A percentile compares a stretch with the other conserved stretches of the same genome.
Evolutionary conservation across 2,329 filamentous ascomycete species (phyloP).

Genomic region (Aspergillus udagawae): DNA sequence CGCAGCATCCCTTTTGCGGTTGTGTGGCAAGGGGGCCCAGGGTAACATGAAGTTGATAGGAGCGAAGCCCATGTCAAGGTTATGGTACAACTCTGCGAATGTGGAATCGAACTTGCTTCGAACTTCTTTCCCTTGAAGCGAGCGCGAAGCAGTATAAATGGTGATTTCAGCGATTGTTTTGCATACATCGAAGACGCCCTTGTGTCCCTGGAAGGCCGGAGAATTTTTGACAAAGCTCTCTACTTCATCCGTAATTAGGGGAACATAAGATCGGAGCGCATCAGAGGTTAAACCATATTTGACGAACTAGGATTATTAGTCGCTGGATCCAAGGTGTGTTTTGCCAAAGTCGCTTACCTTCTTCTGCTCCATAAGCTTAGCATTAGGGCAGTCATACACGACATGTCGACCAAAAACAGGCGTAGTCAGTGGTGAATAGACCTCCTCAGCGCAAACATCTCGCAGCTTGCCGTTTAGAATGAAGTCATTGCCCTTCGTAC

Average conservation of each 20-base stretch:
- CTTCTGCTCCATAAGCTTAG: slow-evolving; percentile 95
- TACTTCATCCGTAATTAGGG: slow-evolving; percentile 72
- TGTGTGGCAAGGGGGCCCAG: slow-evolving; percentile 85
- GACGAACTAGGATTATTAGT: slow-evolving; percentile 48
- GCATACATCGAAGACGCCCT: slow-evolving; percentile 67
- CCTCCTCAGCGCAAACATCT: slow-evolving; percentile 86
- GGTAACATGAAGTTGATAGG: slow-evolving; percentile 87
- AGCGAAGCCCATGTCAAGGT: slow-evolving; percentile 85
- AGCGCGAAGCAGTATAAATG: slow-evolving; percentile 83
- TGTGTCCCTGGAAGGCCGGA: slow-evolving; percentile 62
- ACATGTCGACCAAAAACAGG: slow-evolving; percentile 78
- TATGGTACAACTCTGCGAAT: slow-evolving; percentile 79
- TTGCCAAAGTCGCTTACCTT: slow-evolving; percentile 58
- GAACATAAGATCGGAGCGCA: slow-evolving; percentile 67
- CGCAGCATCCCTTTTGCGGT: slow-evolving; percentile 73
- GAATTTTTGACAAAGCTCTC: slow-evolving; percentile 67
- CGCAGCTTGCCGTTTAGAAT: slow-evolving; percentile 87
- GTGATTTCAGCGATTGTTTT: slow-evolving; percentile 80
- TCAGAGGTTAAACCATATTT: slow-evolving; percentile 61
- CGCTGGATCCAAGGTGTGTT: slow-evolving; percentile 4
- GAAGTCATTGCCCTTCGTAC: slow-evolving; percentile 81
- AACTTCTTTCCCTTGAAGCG: slow-evolving; percentile 79
- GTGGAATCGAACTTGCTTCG: slow-evolving; percentile 74
- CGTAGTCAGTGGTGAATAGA: slow-evolving; percentile 72
- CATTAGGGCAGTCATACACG: slow-evolving; percentile 85